phyloP scores from a whole-genome alignment of 1,284 basidiomycete genomes.

The Ganoderma lingzhi region DNA sequence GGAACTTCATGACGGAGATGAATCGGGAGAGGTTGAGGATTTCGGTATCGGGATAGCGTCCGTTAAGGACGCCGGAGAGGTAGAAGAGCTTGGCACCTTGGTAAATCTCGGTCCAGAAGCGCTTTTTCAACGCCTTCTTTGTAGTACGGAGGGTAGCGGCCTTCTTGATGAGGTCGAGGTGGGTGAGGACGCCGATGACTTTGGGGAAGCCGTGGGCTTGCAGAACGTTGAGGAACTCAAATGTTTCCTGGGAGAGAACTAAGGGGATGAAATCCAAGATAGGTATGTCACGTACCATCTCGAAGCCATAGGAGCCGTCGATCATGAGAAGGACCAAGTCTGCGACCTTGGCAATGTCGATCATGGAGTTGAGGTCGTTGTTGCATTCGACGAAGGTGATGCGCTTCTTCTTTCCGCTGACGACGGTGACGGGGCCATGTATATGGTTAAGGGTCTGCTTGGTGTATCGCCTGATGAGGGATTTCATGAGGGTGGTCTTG shows the following conservation, averaged over 20 bases:
- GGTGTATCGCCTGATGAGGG: slow-evolving; percentile 91
- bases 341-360: slow-evolving; percentile 96
- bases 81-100: slow-evolving; percentile 99
- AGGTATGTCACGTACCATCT: slow-evolving; percentile 77
- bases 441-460: slow-evolving; percentile 94
- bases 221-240: slow-evolving; percentile 97
- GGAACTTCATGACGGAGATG: slow-evolving; percentile 98
- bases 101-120: slow-evolving; percentile 99
- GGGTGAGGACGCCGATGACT: slow-evolving; percentile 95
- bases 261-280: not conserved
- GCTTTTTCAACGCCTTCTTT: slow-evolving; percentile 96
- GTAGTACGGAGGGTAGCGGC: slow-evolving; percentile 87
- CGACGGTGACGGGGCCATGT: slow-evolving; percentile 96
- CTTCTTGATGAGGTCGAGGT: slow-evolving; percentile 98
- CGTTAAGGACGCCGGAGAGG: slow-evolving; percentile 96
- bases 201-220: slow-evolving; percentile 99
- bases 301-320: slow-evolving; percentile 97
- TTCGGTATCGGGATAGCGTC: slow-evolving; percentile 97
- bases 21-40: slow-evolving; percentile 96
- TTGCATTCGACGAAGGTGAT: slow-evolving; percentile 98
- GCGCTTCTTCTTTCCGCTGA: slow-evolving; percentile 90
- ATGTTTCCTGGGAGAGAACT: slow-evolving; percentile 82
- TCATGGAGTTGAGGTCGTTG: slow-evolving; percentile 98
- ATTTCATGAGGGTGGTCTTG: slow-evolving; percentile 95
- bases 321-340: slow-evolving; percentile 98